Evolutionary conservation across 306 rosid genomes (phyloP), one percentile per base, ranked within the genome.

Genomic region (Dalbergia cochinchinensis): DNA sequence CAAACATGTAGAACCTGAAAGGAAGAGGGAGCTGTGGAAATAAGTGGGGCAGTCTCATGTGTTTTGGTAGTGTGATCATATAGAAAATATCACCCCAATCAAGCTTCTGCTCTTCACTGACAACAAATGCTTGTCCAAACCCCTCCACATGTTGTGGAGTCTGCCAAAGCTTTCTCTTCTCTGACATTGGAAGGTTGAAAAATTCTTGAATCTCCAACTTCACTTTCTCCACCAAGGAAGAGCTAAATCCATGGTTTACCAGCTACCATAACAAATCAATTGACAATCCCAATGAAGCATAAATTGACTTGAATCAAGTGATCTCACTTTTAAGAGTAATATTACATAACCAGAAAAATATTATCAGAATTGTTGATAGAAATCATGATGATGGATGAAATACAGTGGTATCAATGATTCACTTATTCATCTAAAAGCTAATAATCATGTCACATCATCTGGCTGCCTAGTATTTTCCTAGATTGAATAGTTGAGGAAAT

Each of bases 61-160:
- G 79, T 6, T 10, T 12, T 4, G 92, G 92, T 57, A 61, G 87
- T 0, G 93, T 88, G 3, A 26, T 47, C 45, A 89, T 37, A 18
- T 42, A 83, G 79, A 89, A 87, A 0, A 87, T 0, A 31, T 89
- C 92, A 37, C 12, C 76, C 93, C 93, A 91, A 19, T 89, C 91
- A 70, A 74, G 84, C 4, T 74, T 79, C 10, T 84, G 81, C 15
- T 79, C 84, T 20, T 80, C 82, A 74, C 61, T 86, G 5, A 79
- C 33, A 45, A 89, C 88, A 75, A 86, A 86, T 20, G 81, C 84
- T 79, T 91, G 92, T n/a, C 96, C 91, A 82, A 87, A 91, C 39
- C 96, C 94, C 33, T 91, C 94, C 19, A 85, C 11, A 5, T 91
- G 86, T 41, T 68, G 71, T 16, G 80, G 15, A 3, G 4, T 66